A percentile compares a stretch with the other conserved stretches of the same genome.
Conservation (phyloP, 2,329 filamentous ascomycete genomes). For the Ascosphaera apis region DNA sequence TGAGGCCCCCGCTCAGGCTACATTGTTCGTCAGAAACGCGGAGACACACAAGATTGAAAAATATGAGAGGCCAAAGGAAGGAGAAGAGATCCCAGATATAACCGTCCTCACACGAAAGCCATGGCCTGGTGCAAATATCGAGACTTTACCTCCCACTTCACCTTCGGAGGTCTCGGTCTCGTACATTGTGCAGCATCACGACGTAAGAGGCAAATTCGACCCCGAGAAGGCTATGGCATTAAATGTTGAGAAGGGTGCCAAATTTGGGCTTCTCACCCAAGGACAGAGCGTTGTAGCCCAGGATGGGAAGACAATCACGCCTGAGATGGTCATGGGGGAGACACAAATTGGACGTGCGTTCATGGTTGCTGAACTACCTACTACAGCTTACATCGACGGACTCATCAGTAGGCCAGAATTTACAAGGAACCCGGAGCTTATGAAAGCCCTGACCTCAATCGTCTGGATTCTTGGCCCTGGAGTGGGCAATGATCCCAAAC, state of each 20-base stretch:
- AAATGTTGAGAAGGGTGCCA: constrained; percentile 35
- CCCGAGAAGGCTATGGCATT: constrained; percentile 37
- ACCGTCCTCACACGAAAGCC: constrained; percentile 51
- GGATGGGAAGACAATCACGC: constrained; percentile 48
- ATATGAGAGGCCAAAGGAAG: constrained; percentile 47
- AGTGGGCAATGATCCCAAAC: constrained; percentile 35
- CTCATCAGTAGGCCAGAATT: constrained; percentile 54
- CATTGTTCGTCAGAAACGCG: constrained; percentile 42
- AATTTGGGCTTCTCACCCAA: constrained; percentile 36
- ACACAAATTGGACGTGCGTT: constrained; percentile 46
- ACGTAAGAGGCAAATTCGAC: constrained; percentile 62
- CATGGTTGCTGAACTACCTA: constrained; percentile 59
- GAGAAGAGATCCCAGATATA: constrained; percentile 34
- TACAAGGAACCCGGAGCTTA: constrained; percentile 37
- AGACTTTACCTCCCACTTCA: constrained; percentile 42
- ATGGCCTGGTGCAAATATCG: constrained; percentile 49
- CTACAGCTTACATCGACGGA: constrained; percentile 42
- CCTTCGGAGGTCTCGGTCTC: constrained; percentile 49
- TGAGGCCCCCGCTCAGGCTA: constrained; percentile 43
- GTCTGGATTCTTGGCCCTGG: constrained; percentile 63
- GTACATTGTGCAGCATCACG: constrained; percentile 62
- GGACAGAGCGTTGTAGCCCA: constrained; percentile 41
- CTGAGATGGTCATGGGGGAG: constrained; percentile 64
- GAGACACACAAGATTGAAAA: constrained; percentile 39
- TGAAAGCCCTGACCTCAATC: constrained; percentile 42